Percentiles rank a stretch among this genome's conserved stretches.
Evolutionary conservation across 208 protist species (phyloP).

Genomic region (Herpetomonas muscarum): DNA sequence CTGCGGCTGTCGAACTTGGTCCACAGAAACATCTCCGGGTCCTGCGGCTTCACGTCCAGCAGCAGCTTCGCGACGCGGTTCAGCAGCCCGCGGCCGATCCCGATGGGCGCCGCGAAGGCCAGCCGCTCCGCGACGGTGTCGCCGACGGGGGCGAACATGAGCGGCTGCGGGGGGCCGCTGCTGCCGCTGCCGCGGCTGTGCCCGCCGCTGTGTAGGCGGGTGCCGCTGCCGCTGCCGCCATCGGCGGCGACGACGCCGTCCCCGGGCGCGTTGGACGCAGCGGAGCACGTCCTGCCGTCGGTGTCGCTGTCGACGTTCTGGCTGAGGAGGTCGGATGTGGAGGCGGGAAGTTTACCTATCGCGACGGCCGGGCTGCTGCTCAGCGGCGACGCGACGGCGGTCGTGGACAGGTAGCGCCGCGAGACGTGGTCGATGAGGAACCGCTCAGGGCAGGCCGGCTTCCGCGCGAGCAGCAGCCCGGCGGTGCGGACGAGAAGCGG

Average conservation of each 20-base stretch:
- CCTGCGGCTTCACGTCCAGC: conserved; percentile 42
- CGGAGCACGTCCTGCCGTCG: neutral
- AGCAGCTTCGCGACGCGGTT: conserved; percentile 31
- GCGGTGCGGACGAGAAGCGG: conserved; percentile 4
- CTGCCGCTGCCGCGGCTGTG: neutral
- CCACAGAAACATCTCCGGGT: conserved; percentile 62
- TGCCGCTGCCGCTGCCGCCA: neutral
- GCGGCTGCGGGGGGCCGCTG: neutral
- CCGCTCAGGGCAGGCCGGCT: conserved; percentile 8
- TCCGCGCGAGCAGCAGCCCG: conserved; percentile 5
- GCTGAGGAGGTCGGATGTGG: neutral
- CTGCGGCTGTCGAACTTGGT: conserved; percentile 37
- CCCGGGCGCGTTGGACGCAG: neutral
- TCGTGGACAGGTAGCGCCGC: neutral
- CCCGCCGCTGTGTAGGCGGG: neutral
- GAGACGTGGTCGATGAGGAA: conserved; percentile 10
- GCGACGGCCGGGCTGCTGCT: neutral
- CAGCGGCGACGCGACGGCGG: neutral
- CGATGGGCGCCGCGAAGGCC: conserved; percentile 26
- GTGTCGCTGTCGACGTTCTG: neutral
- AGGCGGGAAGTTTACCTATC: neutral
- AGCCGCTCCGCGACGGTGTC: conserved; percentile 57
- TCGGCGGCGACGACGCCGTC: neutral
- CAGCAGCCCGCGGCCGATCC: conserved; percentile 19
- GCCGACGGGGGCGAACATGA: conserved; percentile 23